These are phyloP conservation scores for Polychytrium aggregatum DNA, from an alignment of 192 early-diverging fungal species.

Conservation along the genomic window DNA sequence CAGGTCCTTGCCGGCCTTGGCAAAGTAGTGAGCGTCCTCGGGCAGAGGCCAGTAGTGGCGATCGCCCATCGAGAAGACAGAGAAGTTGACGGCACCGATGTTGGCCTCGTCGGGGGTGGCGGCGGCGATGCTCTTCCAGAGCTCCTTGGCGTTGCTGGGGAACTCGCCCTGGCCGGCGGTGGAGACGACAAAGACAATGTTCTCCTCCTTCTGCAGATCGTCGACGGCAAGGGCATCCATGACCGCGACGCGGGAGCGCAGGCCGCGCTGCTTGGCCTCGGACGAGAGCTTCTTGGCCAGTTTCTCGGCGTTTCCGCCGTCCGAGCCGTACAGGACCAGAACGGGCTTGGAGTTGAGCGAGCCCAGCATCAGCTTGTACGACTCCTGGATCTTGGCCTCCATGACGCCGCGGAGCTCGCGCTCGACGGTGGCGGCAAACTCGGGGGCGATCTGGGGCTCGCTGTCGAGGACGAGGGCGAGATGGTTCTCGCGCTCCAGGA, in stretches of 20 bases:
- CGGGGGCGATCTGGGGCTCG: constrained; percentile 48
- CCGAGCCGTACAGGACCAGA: constrained; percentile 81
- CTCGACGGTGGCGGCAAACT: constrained; percentile 54
- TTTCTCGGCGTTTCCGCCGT: constrained; percentile 78
- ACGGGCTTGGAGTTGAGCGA: constrained; percentile 69
- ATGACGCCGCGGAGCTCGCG: constrained; percentile 28
- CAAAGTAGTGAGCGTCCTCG: constrained; percentile 83
- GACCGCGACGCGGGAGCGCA: constrained; percentile 61
- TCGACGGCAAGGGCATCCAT: constrained; percentile 79
- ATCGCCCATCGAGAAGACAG: constrained; percentile 88
- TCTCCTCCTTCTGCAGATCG: constrained; percentile 64
- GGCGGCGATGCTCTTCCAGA: constrained; percentile 58
- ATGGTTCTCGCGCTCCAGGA: constrained; percentile 75
- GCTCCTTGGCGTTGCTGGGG: constrained; percentile 81
- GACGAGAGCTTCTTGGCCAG: constrained; percentile 71
- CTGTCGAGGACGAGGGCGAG: constrained; percentile 63
- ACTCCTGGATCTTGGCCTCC: constrained; percentile 35
- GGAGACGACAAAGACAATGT: constrained; percentile 65
- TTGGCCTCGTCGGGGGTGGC: constrained; percentile 43
- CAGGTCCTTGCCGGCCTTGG: constrained; percentile 80
- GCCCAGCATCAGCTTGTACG: constrained; percentile 55
- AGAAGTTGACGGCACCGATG: constrained; percentile 56
- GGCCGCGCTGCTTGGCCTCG: constrained; percentile 73
- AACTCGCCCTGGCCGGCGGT: constrained; percentile 97
- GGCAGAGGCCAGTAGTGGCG: constrained; percentile 92